Base-by-base conservation (phyloP, 257 asterid genomes). In the Verbena officinalis region DNA sequence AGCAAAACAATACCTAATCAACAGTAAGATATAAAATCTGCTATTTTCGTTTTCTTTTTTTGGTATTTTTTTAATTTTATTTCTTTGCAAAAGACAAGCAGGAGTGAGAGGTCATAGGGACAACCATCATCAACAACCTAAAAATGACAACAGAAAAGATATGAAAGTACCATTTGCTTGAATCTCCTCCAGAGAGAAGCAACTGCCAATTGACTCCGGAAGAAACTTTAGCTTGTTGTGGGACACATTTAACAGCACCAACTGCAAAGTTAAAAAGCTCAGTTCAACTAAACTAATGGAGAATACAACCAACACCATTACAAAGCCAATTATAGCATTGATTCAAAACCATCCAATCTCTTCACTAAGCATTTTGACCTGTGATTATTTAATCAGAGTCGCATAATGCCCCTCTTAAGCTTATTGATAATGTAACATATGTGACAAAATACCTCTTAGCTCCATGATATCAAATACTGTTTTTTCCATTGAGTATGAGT, bases 191-290 rank as follows among this genome's bases (percentile, higher is more conserved):
- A 93, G 78, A 34, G 97, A 90, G 77, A 78, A 90, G 78, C 98
- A 93, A 77, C 96, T 87, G 58, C 99, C 99, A 72, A 90, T 83
- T 55, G 99, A 93, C 74, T 93, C 97, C 0, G 99, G 97, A 54
- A 93, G 91, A 75, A 40, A 67, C 78, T 81, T 82, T 77, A 93
- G 73, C 78, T 87, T 80, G 86, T 93, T 90, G 82, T 76, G 87
- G 39, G 99, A 90, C 60, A 93, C 87, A 74, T 93, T 88, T 71
- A 93, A 77, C 73, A 93, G 79, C 74, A 87, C 83, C 89, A 93
- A 77, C 99, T 90, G 90, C 84, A 81, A 75, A 17, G 48, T 55
- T 59, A 79, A 67, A 56, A 19, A 7, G 55, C 42, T 59, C 53
- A 21, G 42, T 66, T 7, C 34, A 77, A 45, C 40, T 48, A 44